Evolutionary conservation across 2,329 filamentous ascomycete genomes (phyloP), one percentile per base, ranked within the genome.

Genomic region (Alternaria viburni): DNA sequence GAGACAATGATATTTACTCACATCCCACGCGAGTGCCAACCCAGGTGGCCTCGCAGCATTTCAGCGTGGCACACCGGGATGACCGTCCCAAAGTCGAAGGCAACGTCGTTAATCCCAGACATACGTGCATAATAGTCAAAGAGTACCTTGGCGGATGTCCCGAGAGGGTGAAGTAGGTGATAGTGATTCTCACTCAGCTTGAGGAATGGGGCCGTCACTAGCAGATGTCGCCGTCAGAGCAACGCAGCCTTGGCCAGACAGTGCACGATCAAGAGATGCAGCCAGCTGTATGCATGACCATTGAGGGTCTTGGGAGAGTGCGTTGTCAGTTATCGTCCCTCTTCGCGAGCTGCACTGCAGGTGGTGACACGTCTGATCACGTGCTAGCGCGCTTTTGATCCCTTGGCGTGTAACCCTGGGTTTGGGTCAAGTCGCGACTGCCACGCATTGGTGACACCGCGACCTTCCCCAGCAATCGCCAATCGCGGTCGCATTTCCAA

Each of bases 351-450:
- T 19, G 25, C 3, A 6, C 17, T 13, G 21, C 9, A 26, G 8
- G 13, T 12, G n/a, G 9, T 36, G 15, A n/a, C 13, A n/a, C 15
- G 13, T 6, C 9, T 3, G 1, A 36, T 62, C 59, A 62, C 56
- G 59, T 62, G 59, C 17, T 28, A 17, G 19, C 59, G 59, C 49
- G 59, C 52, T 54, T 49, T 28, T 15, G 15, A 5, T 36, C 23
- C 52, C 43, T 50, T 36, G 45, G 12, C 15, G 36, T 23, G 17
- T 32, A 44, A 43, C 30, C 36, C 19, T 23, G 36, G 21, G 5
- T 11, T 7, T 21, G 13, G 44, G 23, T 7, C 3, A 19, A 19
- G 21, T 52, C 56, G 56, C 46, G 23, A 58, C 23, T 25, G 6
- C 45, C 13, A 7, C n/a, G 36, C 36, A 41, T 17, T 0, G 30